These are phyloP conservation scores for Penicillium robsamsonii DNA, from an alignment of 495 filamentous ascomycete species.

Conservation along the genomic window DNA sequence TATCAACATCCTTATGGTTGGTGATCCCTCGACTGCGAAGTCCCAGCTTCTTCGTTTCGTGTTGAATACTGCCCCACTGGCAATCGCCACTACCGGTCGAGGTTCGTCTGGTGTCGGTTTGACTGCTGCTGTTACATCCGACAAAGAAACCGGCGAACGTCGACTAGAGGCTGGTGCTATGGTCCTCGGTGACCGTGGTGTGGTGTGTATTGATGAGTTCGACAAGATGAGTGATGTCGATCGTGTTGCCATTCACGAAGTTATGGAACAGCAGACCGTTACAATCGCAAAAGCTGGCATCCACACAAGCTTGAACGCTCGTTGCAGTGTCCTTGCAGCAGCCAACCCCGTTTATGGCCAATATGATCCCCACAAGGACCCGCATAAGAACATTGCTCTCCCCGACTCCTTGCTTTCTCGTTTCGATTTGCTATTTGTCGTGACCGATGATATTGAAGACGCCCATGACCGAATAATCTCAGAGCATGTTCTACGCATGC, in stretches of 20 bases:
- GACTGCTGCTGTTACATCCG: slow-evolving; percentile 91
- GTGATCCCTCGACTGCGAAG: slow-evolving; percentile 97
- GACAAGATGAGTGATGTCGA: slow-evolving; percentile 99
- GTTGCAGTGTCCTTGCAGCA: slow-evolving; percentile 94
- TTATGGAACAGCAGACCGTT: slow-evolving; percentile 99
- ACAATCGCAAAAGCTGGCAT: slow-evolving; percentile 99
- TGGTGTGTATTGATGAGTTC: slow-evolving; percentile 99
- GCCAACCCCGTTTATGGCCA: slow-evolving; percentile 98
- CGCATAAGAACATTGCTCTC: slow-evolving; percentile 96
- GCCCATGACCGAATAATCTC: slow-evolving; percentile 85
- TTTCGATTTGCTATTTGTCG: slow-evolving; percentile 98
- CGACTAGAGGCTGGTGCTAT: slow-evolving; percentile 96
- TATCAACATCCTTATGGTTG: slow-evolving; percentile 99
- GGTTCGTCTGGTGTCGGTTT: slow-evolving; percentile 98
- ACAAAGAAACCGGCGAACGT: slow-evolving; percentile 97
- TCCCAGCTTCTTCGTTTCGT: slow-evolving; percentile 97
- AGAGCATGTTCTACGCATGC: slow-evolving; percentile 97
- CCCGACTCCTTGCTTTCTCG: slow-evolving; percentile 95
- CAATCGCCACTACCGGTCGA: slow-evolving; percentile 95
- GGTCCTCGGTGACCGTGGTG: slow-evolving; percentile 95
- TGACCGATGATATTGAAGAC: slow-evolving; percentile 98
- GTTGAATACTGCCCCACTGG: slow-evolving; percentile 92
- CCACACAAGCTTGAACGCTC: slow-evolving; percentile 94
- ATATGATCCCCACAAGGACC: slow-evolving; percentile 98
- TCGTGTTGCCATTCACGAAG: slow-evolving; percentile 98